Conservation (phyloP, 371 early-diverging fungal species). For the Nosema muscidifuracis region DNA sequence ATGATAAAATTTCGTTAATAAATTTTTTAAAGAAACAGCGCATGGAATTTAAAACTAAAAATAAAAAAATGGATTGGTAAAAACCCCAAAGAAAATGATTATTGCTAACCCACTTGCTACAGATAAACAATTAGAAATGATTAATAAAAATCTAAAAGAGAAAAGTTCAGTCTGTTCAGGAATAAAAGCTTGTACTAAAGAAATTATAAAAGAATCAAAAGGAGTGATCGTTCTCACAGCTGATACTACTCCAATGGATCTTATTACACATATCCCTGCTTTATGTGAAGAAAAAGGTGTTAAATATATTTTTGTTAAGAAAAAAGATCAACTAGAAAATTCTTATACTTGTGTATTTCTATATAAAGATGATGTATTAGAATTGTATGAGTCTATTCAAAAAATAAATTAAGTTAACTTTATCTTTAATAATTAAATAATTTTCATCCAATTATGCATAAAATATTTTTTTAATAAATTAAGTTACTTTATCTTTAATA, state of each 20-base stretch:
- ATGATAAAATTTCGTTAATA: not conserved
- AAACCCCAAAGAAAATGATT: slow-evolving; percentile 34
- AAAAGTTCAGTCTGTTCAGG: slow-evolving; percentile 24
- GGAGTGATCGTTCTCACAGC: slow-evolving; percentile 81
- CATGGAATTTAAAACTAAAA: not conserved
- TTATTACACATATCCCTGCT: slow-evolving; percentile 87
- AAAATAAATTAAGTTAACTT: not conserved
- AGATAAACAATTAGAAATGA: slow-evolving; percentile 24
- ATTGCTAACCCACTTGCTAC: slow-evolving; percentile 47
- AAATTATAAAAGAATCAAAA: slow-evolving; percentile 16
- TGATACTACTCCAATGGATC: slow-evolving; percentile 88
- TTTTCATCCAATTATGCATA: no score
- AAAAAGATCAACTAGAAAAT: slow-evolving; percentile 64
- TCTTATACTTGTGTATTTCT: slow-evolving; percentile 42
- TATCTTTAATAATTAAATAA: no score
- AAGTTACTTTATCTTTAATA: no score
- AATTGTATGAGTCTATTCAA: not conserved
- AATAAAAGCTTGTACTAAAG: slow-evolving; percentile 44
- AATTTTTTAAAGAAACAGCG: not conserved
- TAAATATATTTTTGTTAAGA: slow-evolving; percentile 83
- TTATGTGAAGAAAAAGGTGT: slow-evolving; percentile 86
- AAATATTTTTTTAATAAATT: no score
- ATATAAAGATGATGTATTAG: not conserved
- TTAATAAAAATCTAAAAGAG: slow-evolving; percentile 12
- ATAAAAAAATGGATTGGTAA: slow-evolving; percentile 8